These are phyloP conservation scores for Heimioporus sp. DNA, from an alignment of 768 basidiomycete species.

Conservation along the genomic window DNA sequence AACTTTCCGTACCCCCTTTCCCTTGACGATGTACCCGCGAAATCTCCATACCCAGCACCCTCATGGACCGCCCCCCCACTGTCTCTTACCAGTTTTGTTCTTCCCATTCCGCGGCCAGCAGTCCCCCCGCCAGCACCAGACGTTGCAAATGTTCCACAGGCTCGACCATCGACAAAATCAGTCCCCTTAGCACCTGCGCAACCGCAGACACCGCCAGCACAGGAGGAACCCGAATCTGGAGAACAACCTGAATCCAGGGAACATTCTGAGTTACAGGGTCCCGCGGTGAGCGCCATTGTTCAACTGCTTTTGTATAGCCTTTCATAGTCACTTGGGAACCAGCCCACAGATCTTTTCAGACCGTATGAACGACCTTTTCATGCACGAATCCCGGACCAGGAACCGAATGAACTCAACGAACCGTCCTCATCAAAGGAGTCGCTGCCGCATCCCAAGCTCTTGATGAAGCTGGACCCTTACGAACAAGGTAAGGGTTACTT, in stretches of 20 bases:
- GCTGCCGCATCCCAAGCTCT: constrained; percentile 11
- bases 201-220: neutral
- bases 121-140: neutral
- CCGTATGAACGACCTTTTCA: constrained; percentile 26
- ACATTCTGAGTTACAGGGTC: neutral
- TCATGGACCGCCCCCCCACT: constrained; percentile 19
- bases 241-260: neutral
- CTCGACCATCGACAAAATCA: neutral
- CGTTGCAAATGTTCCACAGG: neutral
- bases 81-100: constrained; percentile 21
- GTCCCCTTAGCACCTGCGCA: neutral
- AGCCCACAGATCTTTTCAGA: constrained; percentile 19
- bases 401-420: neutral
- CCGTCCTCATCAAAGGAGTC: neutral
- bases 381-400: constrained; percentile 1
- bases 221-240: neutral
- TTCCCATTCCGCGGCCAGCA: constrained; percentile 18
- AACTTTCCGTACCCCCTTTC: constrained; percentile 14
- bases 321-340: neutral
- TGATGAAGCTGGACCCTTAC: constrained; percentile 30
- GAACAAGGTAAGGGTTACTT: constrained; percentile 17
- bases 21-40: constrained; percentile 12
- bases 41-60: constrained; percentile 27
- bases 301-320: neutral
- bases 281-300: constrained; percentile 1